These are phyloP conservation scores for Pseudomassariella vexata DNA, from an alignment of 2,329 filamentous ascomycete species.

Conservation along the genomic window DNA sequence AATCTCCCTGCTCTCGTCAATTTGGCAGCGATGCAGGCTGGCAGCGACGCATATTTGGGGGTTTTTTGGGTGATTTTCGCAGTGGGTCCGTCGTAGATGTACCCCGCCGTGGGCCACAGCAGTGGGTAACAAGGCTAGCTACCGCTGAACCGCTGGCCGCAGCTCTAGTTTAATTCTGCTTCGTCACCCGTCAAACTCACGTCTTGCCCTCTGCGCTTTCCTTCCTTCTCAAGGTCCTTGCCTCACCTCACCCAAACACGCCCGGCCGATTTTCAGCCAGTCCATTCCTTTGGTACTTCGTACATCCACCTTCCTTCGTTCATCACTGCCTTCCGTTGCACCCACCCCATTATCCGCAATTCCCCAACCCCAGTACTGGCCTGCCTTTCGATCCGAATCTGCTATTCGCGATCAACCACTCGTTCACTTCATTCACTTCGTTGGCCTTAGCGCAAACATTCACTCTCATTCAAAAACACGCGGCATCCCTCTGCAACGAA, in stretches of 20 bases:
- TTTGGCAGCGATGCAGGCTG: too few relatives aligned
- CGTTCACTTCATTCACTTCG: conserved; percentile 4
- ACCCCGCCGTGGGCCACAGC: too few relatives aligned
- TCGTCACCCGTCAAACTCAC: conserved; percentile 1
- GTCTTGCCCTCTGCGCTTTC: conserved; percentile 1
- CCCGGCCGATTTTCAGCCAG: conserved; percentile 6
- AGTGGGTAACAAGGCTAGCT: too few relatives aligned
- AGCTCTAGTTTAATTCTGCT: not conserved
- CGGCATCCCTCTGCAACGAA: not conserved
- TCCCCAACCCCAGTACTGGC: conserved; percentile 4
- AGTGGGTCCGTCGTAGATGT: too few relatives aligned
- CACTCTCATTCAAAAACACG: conserved; percentile 4
- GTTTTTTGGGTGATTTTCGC: too few relatives aligned
- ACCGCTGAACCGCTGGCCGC: too few relatives aligned
- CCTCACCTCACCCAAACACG: conserved; percentile 4
- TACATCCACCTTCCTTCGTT: conserved; percentile 9
- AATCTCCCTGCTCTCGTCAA: too few relatives aligned
- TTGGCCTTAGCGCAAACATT: conserved; percentile 4
- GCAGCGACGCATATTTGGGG: too few relatives aligned
- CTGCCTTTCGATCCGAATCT: too few relatives aligned
- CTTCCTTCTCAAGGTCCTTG: not conserved
- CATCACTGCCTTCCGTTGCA: conserved; percentile 12
- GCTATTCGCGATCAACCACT: conserved; percentile 3
- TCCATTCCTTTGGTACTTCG: conserved; percentile 5
- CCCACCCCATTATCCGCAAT: conserved; percentile 1